Evolutionary conservation across 169 alveolate genomes (phyloP).

Genomic region (Plasmodium cynomolgi): DNA sequence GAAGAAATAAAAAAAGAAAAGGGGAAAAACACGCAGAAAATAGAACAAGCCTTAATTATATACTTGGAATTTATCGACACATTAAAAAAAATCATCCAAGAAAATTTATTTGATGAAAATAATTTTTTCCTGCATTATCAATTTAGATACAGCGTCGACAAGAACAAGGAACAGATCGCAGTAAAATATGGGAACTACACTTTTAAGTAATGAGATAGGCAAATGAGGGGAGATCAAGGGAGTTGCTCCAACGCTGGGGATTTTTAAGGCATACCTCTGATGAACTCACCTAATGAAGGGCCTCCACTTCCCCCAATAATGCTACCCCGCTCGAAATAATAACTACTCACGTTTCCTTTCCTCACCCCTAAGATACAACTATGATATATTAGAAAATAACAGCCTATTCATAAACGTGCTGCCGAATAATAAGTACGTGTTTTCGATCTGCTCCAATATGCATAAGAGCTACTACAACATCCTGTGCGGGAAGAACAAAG

Average conservation of each 20-base stretch:
- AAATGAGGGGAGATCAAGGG: not conserved
- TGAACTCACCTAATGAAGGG: not conserved
- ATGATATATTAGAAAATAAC: slow-evolving; percentile 61
- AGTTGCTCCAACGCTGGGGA: not conserved
- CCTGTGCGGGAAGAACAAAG: slow-evolving; percentile 44
- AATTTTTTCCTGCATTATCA: slow-evolving; percentile 44
- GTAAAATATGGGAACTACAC: slow-evolving; percentile 62
- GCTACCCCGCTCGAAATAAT: not conserved
- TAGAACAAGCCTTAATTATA: slow-evolving; percentile 63
- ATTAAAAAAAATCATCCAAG: slow-evolving; percentile 51
- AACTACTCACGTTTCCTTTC: not conserved
- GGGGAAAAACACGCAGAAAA: slow-evolving; percentile 15
- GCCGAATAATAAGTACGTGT: slow-evolving; percentile 50
- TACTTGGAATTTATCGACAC: slow-evolving; percentile 42
- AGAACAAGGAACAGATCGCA: slow-evolving; percentile 46
- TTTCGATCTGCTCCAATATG: slow-evolving; percentile 65
- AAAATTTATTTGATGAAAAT: slow-evolving; percentile 66
- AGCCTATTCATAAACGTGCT: slow-evolving; percentile 33
- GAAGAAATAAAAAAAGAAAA: slow-evolving; percentile 46
- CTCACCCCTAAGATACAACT: slow-evolving; percentile 22
- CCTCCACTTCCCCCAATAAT: not conserved
- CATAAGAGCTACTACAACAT: slow-evolving; percentile 52
- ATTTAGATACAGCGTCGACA: slow-evolving; percentile 41
- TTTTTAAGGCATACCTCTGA: not conserved
- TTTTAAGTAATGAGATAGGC: slow-evolving; percentile 31